Base-by-base conservation (phyloP, 176 grass and related monocot species). In the Cenchrus purpureus region DNA sequence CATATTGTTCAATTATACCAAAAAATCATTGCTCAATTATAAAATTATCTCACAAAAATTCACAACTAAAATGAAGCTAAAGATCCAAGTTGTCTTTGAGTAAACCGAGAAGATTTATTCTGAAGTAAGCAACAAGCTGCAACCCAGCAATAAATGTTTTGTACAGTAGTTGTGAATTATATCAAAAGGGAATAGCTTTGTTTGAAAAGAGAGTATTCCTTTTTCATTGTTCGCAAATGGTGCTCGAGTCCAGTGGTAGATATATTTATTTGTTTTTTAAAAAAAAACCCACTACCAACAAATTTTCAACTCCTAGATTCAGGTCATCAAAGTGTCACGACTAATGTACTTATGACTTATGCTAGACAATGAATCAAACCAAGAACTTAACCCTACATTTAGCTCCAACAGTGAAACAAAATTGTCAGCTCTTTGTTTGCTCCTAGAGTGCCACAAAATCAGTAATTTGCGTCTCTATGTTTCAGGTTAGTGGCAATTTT, bases 371-470 rank as follows among this genome's bases (percentile, higher is more conserved):
- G 11, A 83, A 53, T 19, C 8, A 64, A 79, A 78, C 70, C 8
- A 4, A 83, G 42, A 57, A 61, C 10, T 32, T 22, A 32, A 64
- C 61, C 37, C 1, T 58, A 71, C 44, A 69, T 67, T 68, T 67
- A 22, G 78, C 78, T 68, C 28, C 48, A 67, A 80, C 5, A 13
- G 3, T 16, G 4, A 22, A 71, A 78, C 1, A 8, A 43, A 71
- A 6, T 32, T 87, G n/a, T 48, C n/a, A 65, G 25, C 19, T n/a
- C 55, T 51, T 32, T 65, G 20, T 57, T 72, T 50, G 71, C 46
- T 57, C 40, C 34, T 78, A 64, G 22, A 88, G 17, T 65, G 40
- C 16, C 80, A 73, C 4, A 71, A 68, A 71, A 78, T 54, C 53
- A 68, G 20, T 22, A 62, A 7, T 25, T 49, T 67, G 50, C 29